Conservation (phyloP, 768 basidiomycete genomes). For the Rhizopogon salebrosus region DNA sequence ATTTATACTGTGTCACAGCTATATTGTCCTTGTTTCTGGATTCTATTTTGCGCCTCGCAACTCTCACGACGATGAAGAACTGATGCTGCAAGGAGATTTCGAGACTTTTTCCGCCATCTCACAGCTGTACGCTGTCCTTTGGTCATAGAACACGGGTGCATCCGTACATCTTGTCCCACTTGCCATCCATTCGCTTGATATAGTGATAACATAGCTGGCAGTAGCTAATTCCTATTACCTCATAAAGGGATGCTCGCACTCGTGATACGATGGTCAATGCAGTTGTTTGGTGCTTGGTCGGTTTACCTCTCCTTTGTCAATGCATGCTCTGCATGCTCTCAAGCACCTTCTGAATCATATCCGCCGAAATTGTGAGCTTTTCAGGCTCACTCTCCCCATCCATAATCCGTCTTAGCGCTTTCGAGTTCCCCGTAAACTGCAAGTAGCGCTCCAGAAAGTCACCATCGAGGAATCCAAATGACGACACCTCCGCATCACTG, state of each 20-base stretch:
- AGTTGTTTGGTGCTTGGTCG: too few species aligned
- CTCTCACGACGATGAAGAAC: conserved; percentile 16
- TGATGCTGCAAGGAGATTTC: conserved; percentile 4
- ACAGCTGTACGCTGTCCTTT: conserved; percentile 2
- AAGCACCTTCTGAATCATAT: conserved; percentile 33
- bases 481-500: conserved; percentile 50
- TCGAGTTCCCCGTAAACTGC: conserved; percentile 31
- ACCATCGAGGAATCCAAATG: conserved; percentile 84
- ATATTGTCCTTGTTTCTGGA: conserved; percentile 84
- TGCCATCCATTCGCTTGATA: background rate
- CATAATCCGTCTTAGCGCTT: conserved; percentile 47
- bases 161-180: conserved; percentile 8
- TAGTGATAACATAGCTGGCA: background rate
- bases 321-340: conserved; percentile 54
- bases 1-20: conserved; percentile 43
- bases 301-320: conserved; percentile 25
- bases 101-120: background rate
- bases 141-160: background rate
- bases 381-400: conserved; percentile 57
- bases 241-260: background rate
- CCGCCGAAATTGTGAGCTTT: conserved; percentile 38
- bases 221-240: background rate
- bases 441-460: conserved; percentile 75
- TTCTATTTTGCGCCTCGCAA: conserved; percentile 82
- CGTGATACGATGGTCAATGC: conserved; percentile 5